phyloP scores from a whole-genome alignment of 2,329 filamentous ascomycete species.

The Paraphaeosphaeria sporulosa region DNA sequence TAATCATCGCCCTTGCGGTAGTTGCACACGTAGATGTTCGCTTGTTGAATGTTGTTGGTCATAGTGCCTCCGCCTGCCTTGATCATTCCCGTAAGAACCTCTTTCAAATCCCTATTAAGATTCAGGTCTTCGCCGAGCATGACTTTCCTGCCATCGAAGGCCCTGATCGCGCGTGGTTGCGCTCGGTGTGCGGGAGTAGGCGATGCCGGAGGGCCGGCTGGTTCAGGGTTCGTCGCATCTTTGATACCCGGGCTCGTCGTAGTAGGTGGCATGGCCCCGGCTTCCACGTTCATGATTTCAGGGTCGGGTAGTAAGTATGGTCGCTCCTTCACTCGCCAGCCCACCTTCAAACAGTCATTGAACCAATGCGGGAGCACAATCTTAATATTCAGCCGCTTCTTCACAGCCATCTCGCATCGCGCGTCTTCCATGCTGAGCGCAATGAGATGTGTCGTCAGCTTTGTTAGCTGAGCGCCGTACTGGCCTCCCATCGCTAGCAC shows the following conservation, averaged over 20 bases:
- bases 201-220: conserved; percentile 29
- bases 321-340: conserved; percentile 85
- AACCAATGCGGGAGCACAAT: conserved; percentile 98
- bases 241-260: conserved; percentile 55
- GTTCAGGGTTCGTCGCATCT: conserved; percentile 44
- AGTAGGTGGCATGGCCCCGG: conserved; percentile 48
- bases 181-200: conserved; percentile 27
- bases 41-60: conserved; percentile 69
- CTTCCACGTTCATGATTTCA: conserved; percentile 67
- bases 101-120: conserved; percentile 70
- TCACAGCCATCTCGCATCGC: conserved; percentile 69
- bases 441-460: conserved; percentile 86
- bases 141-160: conserved; percentile 80
- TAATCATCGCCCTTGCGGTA: conserved; percentile 86
- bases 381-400: conserved; percentile 75
- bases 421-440: conserved; percentile 78
- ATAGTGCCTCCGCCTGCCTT: conserved; percentile 73
- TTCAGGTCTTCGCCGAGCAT: conserved; percentile 79
- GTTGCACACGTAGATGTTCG: conserved; percentile 86
- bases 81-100: conserved; percentile 76
- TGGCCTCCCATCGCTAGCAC: conserved; percentile 89
- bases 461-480: conserved; percentile 74
- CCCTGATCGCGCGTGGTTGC: conserved; percentile 52
- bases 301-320: conserved; percentile 89
- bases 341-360: conserved; percentile 92